A percentile compares a stretch with the other conserved stretches of the same genome.
phyloP scores from a whole-genome alignment of 2,329 filamentous ascomycete genomes.

The Beauveria asiatica region DNA sequence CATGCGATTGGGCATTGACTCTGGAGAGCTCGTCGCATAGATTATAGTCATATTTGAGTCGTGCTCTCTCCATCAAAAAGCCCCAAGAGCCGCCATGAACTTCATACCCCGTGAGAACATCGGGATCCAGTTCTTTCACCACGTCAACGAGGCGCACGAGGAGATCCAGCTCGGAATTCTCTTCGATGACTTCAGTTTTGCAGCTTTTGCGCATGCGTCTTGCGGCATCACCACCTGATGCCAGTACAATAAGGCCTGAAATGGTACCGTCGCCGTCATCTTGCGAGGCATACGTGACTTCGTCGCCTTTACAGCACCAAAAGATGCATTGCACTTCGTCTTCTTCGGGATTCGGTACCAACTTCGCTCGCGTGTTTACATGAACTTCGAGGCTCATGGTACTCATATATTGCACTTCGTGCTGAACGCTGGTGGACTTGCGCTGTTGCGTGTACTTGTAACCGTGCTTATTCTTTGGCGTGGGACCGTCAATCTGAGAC shows the following conservation, averaged over 20 bases:
- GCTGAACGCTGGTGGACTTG: slow-evolving; percentile 66
- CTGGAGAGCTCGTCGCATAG: slow-evolving; percentile 86
- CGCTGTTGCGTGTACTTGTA: slow-evolving; percentile 79
- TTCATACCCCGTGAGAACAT: slow-evolving; percentile 90
- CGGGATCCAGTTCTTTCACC: slow-evolving; percentile 76
- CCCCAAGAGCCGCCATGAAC: slow-evolving; percentile 93
- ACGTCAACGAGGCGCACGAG: slow-evolving; percentile 81
- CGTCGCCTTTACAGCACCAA: slow-evolving; percentile 78
- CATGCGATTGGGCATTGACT: slow-evolving; percentile 75
- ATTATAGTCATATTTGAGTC: slow-evolving; percentile 79
- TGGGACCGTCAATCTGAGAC: slow-evolving; percentile 85
- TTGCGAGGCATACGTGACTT: slow-evolving; percentile 35
- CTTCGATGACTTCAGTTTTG: slow-evolving; percentile 58
- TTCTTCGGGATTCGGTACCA: slow-evolving; percentile 82
- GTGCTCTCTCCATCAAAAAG: slow-evolving; percentile 83
- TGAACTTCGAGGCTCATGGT: slow-evolving; percentile 92
- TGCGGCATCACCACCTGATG: slow-evolving; percentile 49
- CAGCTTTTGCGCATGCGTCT: slow-evolving; percentile 55
- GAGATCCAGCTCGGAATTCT: slow-evolving; percentile 73
- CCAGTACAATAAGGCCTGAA: slow-evolving; percentile 66
- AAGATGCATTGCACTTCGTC: slow-evolving; percentile 86
- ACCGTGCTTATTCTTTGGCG: slow-evolving; percentile 70
- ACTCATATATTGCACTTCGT: slow-evolving; percentile 90
- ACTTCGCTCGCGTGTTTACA: slow-evolving; percentile 71
- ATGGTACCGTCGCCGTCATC: slow-evolving; percentile 38